Evolutionary conservation across 2,329 filamentous ascomycete genomes (phyloP).

Genomic region (Cercospora janseana): DNA sequence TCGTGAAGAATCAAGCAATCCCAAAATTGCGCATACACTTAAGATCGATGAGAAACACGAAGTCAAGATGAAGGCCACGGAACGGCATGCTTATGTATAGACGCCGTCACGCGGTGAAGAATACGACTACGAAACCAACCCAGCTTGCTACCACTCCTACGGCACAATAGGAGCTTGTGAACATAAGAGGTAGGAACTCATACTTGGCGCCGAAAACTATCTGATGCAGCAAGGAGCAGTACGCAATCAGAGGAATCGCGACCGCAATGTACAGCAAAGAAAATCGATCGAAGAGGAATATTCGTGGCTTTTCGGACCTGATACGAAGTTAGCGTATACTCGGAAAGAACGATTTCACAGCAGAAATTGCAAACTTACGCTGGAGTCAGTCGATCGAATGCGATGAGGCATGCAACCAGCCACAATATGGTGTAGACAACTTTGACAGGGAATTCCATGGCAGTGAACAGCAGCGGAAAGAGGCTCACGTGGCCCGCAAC

Average conservation of each 20-base stretch:
- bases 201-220: constrained; percentile 78
- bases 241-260: constrained; percentile 83
- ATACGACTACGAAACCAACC: constrained; percentile 91
- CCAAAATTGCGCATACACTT: too few species aligned
- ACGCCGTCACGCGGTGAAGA: constrained; percentile 55
- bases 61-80: background rate
- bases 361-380: constrained; percentile 51
- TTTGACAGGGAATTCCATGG: constrained; percentile 91
- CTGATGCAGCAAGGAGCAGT: constrained; percentile 80
- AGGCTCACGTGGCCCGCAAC: constrained; percentile 93
- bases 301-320: constrained; percentile 68
- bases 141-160: constrained; percentile 94
- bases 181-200: constrained; percentile 94
- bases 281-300: constrained; percentile 89
- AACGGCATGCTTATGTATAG: background rate
- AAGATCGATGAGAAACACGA: too few species aligned
- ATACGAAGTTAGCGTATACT: background rate
- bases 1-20: too few species aligned
- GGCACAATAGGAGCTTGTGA: constrained; percentile 90
- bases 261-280: constrained; percentile 85
- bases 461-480: constrained; percentile 89
- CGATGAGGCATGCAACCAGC: constrained; percentile 80
- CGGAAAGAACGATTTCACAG: constrained; percentile 1
- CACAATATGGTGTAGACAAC: constrained; percentile 89
- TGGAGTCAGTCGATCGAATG: constrained; percentile 83